Conservation (phyloP, 495 filamentous ascomycete genomes). For the Daldinia caldariorum region DNA sequence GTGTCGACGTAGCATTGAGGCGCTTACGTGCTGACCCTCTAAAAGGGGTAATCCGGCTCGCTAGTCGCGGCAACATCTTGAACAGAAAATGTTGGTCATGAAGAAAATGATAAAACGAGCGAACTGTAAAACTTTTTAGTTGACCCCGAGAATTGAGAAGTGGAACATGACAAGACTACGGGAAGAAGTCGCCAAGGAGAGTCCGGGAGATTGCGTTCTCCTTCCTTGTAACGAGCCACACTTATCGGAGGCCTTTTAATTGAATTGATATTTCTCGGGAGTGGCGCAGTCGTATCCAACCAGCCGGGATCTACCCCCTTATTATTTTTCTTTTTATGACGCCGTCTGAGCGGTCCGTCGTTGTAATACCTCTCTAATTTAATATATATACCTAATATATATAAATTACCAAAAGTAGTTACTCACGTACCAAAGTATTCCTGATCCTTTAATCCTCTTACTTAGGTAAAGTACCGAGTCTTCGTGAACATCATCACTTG, state of each 20-base stretch:
- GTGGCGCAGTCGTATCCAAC: slow-evolving; percentile 10
- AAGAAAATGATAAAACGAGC: not conserved
- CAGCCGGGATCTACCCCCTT: not conserved
- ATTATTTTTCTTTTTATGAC: not conserved
- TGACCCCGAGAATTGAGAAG: slow-evolving; percentile 11
- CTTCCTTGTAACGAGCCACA: slow-evolving; percentile 19
- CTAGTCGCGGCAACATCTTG: slow-evolving; percentile 28
- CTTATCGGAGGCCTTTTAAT: slow-evolving; percentile 8
- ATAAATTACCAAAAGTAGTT: not conserved
- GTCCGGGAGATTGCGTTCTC: slow-evolving; percentile 19
- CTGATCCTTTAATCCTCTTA: too few relatives aligned
- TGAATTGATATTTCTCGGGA: not conserved
- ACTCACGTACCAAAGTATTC: not conserved
- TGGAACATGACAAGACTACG: slow-evolving; percentile 1
- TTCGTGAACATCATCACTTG: not conserved
- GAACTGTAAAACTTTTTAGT: slow-evolving; percentile 12
- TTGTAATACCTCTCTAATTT: not conserved
- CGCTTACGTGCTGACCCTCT: slow-evolving; percentile 24
- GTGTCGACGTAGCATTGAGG: slow-evolving; percentile 35
- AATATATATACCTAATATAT: too few relatives aligned
- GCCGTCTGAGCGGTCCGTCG: not conserved
- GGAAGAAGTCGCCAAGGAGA: slow-evolving; percentile 9
- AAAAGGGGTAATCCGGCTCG: slow-evolving; percentile 26
- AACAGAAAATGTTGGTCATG: slow-evolving; percentile 10
- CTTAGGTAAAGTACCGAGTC: too few relatives aligned